Percentiles rank a stretch among this genome's conserved stretches.
phyloP scores from a whole-genome alignment of 1,139 yeast genomes.

The Taiozyma sp. region DNA sequence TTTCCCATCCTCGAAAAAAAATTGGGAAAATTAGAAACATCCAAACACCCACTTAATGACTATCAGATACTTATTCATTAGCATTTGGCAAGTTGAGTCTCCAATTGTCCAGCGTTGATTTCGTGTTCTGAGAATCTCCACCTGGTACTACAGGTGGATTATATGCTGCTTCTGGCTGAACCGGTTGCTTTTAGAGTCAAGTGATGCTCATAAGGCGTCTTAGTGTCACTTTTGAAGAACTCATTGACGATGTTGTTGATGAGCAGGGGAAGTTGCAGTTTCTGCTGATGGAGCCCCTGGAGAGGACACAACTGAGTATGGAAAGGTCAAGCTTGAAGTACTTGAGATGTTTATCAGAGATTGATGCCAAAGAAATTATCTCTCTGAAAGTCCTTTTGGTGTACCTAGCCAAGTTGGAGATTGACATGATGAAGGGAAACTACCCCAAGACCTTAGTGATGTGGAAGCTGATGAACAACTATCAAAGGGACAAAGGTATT shows the following conservation, averaged over 20 bases:
- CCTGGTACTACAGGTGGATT: neutral
- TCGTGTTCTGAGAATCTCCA: no score
- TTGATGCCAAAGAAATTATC: conserved; percentile 25
- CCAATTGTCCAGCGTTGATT: no score
- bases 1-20: conserved; percentile 1
- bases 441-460: neutral
- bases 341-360: conserved; percentile 11
- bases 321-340: conserved; percentile 8
- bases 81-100: neutral
- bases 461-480: conserved; percentile 1
- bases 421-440: conserved; percentile 9
- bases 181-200: no score
- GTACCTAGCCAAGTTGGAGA: conserved; percentile 27
- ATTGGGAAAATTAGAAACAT: conserved; percentile 1
- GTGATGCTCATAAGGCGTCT: conserved; percentile 1
- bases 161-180: neutral
- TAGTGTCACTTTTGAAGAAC: neutral
- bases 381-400: conserved; percentile 26
- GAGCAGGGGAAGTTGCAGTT: neutral
- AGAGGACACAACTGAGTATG: neutral
- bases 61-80: no score
- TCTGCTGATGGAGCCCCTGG: neutral
- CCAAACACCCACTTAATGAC: conserved; percentile 4
- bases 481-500: neutral
- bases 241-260: conserved; percentile 3